Base-by-base conservation (phyloP, 2,329 filamentous ascomycete genomes). In the Nemania sp. region DNA sequence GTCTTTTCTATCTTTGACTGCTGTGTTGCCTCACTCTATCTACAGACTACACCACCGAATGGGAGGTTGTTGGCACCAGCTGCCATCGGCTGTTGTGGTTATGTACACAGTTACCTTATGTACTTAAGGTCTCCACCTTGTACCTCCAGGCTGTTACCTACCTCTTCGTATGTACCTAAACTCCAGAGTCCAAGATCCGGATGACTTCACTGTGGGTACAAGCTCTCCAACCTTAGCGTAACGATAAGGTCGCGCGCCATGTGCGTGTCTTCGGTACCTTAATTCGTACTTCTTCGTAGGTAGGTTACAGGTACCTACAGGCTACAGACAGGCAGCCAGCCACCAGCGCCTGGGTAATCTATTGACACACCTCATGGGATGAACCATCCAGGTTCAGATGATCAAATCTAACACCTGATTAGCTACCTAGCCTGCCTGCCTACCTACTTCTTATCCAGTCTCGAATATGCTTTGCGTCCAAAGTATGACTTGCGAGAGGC, bases 161-260 rank as follows among this genome's bases (percentile, higher is more conserved):
- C n/a, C n/a, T n/a, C n/a, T n/a, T n/a, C n/a, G n/a, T n/a, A n/a
- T n/a, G n/a, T n/a, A n/a, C n/a, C n/a, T n/a, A n/a, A n/a, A n/a
- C n/a, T n/a, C n/a, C n/a, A n/a, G n/a, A n/a, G n/a, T n/a, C 46
- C 46, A 48, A 7, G 15, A 34, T n/a, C 51, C 58, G 29, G 59
- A 68, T 70, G 68, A 69, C 67, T 67, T 69, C 68, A 70, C 66
- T 52, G 45, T 56, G 52, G 54, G 32, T 39, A 57, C 40, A 35
- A 46, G 57, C 63, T 52, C 54, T 37, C 59, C 66, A 67, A 29
- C 7, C 25, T 29, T 29, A 29, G 25, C 25, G 25, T 29, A 29
- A 68, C 45, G 61, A 65, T 68, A 68, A 65, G 60, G 29, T 29
- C 25, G 25, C 25, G 25, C n/a, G 34, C 42, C n/a, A n/a, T n/a